Conservation (phyloP, 306 rosid species). For the Ormosia emarginata region DNA sequence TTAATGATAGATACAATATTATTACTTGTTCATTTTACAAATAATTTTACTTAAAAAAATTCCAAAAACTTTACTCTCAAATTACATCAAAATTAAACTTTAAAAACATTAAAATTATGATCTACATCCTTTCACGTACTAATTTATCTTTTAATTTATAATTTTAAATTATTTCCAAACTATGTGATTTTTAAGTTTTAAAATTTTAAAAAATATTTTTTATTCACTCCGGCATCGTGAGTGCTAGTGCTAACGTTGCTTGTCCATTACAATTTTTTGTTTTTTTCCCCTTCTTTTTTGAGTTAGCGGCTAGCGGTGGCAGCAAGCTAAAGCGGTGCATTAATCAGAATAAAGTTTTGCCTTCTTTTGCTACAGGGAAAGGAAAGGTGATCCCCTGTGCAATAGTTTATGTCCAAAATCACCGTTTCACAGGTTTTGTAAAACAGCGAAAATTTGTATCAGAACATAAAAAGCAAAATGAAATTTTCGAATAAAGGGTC, state of each 20-base stretch:
- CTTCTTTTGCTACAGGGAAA: conserved; percentile 7
- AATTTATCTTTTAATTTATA: not conserved
- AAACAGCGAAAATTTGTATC: conserved; percentile 23
- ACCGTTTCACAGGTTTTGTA: conserved; percentile 15
- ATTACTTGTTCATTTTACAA: too few species aligned
- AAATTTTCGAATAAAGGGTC: conserved; percentile 23
- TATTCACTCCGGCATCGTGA: not conserved
- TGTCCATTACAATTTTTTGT: not conserved
- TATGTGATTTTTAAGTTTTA: not conserved
- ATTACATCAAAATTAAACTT: too few species aligned
- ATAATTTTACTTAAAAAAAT: too few species aligned
- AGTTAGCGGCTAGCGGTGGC: not conserved
- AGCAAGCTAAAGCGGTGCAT: not conserved
- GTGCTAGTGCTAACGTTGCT: not conserved
- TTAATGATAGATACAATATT: too few species aligned
- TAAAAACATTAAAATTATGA: too few species aligned
- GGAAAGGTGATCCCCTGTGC: not conserved
- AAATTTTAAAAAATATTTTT: not conserved
- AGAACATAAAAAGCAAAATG: conserved; percentile 12
- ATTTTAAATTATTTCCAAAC: not conserved
- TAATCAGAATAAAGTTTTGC: conserved; percentile 21
- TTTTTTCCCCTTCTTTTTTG: not conserved
- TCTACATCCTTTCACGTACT: not conserved
- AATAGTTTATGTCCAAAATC: conserved; percentile 15
- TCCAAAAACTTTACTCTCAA: too few species aligned